Base-by-base conservation (phyloP, 768 basidiomycete genomes). In the Trametes cinnabarina region DNA sequence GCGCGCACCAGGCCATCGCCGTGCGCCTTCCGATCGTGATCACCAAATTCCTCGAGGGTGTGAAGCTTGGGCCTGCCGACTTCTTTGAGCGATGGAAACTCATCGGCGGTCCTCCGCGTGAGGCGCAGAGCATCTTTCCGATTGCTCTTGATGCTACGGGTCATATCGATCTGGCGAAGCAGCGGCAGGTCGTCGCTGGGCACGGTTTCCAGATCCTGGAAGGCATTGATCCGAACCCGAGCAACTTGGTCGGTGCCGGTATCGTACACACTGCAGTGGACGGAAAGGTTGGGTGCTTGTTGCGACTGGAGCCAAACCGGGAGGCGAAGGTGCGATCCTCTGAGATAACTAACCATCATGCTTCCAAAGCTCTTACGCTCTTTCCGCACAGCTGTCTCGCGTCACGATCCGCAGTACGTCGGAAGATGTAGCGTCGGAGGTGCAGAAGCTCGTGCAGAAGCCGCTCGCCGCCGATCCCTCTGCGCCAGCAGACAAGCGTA, bases 21-120 rank as follows among this genome's bases (percentile, higher is more conserved):
- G 73, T 98, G 55, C 84, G 86, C 47, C 78, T 99, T 23, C 97
- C 97, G 11, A 84, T 99, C 63, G 82, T 91, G 42, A 66, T 97
- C 55, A 88, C 88, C 39, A 94, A 96, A 72, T 99, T 99, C 73
- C 82, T 98, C 55, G 96, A 97, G 68, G 90, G 92, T 23, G 95
- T 98, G 63, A 88, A 86, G 66, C 82, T 99, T 32, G 85, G 83
- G 11, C 79, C 82, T 60, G 75, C 82, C 0, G 92, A 97, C 64
- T 99, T 98, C 80, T 99, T 98, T 73, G 95, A 98, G 72, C 79
- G 97, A 50, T 99, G 97, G 97, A 95, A 94, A 72, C 75, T 97
- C 65, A 98, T 98, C 50, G 97, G 97, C 7, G 97, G 97, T 1
- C 79, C 93, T 12, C 97, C 97, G 26, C 83, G 95, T 48, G 97